Evolutionary conservation across 352 stramenopile species (phyloP), one percentile per base, ranked within the genome.

Genomic region (Phytophthora megakarya): DNA sequence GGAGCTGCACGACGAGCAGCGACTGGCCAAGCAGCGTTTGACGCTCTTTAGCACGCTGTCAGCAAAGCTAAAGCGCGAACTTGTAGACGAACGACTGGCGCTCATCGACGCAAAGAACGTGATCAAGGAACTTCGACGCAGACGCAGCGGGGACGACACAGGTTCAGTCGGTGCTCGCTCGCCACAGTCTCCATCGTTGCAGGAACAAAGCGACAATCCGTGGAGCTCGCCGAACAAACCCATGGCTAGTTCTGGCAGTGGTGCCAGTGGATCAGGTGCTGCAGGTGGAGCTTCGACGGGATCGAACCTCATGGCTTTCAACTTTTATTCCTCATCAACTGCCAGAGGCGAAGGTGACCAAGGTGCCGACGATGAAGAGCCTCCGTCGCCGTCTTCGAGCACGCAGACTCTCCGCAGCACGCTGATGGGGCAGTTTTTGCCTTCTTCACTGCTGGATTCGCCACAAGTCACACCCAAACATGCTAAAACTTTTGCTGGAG

Each of bases 371-470:
- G 81, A 93, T 6, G 83, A 91, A 43, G 77, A 89, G 43, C 73
- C 65, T 18, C 61, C 67, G 6, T 87, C 71, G 6, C 73, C 78
- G 18, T 82, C 78, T 5, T 85, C 80, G 19, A 80, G 72, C 16
- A 74, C 84, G 19, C 81, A 88, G 16, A 79, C 80, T 23, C 63
- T 92, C 26, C 82, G 84, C 21, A 88, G 71, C 57, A 90, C 78
- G 33, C 63, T 91, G 3, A 92, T 95, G 70, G 86, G 73, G 30
- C 84, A 95, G 56, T 95, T 90, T 33, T 57, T 95, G 56, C 86
- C 86, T 23, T 89, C 86, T 10, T 75, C 80, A 40, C 64, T 95
- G 28, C 65, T 95, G 39, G 86, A 95, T 58, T 95, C 86, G 39
- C 86, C 86, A 15, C 85, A 93, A 73, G 62, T 90, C 30, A 92